Evolutionary conservation across 352 stramenopile genomes (phyloP).

Genomic region (Globisporangium barbulae): DNA sequence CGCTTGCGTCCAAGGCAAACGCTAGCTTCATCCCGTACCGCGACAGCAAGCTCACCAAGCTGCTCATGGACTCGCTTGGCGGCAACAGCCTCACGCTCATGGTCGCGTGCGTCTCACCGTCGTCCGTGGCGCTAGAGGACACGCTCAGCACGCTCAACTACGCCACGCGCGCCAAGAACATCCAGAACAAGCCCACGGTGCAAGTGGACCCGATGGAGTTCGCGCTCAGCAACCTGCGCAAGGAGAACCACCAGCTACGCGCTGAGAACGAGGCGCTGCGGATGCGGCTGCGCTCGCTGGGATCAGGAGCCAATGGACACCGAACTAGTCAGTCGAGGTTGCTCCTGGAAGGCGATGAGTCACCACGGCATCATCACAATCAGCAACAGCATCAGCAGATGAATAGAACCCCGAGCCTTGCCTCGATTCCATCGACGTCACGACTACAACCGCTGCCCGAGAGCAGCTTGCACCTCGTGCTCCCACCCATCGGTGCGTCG

Average conservation of each 20-base stretch:
- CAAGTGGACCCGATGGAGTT: conserved; percentile 66
- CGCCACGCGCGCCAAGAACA: conserved; percentile 80
- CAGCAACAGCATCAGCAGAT: neutral
- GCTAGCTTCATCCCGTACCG: conserved; percentile 72
- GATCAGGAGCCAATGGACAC: conserved; percentile 9
- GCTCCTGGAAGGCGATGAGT: conserved; percentile 5
- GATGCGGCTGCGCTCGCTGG: conserved; percentile 33
- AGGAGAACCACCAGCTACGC: conserved; percentile 59
- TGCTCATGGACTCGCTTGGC: conserved; percentile 82
- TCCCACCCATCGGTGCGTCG: conserved; percentile 6
- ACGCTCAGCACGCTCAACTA: conserved; percentile 87
- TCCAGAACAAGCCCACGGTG: conserved; percentile 75
- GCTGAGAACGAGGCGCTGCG: conserved; percentile 61
- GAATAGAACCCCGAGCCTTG: conserved; percentile 19
- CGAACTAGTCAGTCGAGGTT: conserved; percentile 11
- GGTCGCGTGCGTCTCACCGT: conserved; percentile 80
- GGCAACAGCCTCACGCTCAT: conserved; percentile 82
- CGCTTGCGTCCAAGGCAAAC: conserved; percentile 45
- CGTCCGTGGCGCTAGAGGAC: conserved; percentile 52
- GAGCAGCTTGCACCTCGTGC: conserved; percentile 8
- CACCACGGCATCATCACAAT: neutral
- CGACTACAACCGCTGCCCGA: conserved; percentile 26
- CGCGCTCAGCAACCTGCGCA: conserved; percentile 51
- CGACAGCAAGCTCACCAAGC: conserved; percentile 85
- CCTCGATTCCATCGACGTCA: conserved; percentile 23